Evolutionary conservation across 2,329 filamentous ascomycete genomes (phyloP).

Genomic region (Fusarium agapanthi): DNA sequence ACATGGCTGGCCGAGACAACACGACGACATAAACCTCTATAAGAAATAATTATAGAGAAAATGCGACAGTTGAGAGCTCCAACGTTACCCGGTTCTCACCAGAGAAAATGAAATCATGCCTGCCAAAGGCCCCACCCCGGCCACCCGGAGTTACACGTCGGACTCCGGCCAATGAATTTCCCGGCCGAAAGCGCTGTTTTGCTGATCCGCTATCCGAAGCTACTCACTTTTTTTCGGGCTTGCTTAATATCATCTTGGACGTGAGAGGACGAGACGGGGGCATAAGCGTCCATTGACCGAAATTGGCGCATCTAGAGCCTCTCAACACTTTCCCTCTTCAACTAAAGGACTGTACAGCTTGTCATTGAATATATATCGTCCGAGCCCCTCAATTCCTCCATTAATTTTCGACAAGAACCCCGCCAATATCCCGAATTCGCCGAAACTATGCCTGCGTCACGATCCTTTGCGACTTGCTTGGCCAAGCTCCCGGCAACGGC

Average conservation of each 20-base stretch:
- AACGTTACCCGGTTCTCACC: conserved; percentile 26
- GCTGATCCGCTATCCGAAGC: conserved; percentile 38
- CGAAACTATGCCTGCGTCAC: conserved; percentile 46
- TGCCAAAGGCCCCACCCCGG: conserved; percentile 26
- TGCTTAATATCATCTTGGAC: conserved; percentile 45
- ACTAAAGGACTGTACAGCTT: not conserved
- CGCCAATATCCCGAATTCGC: conserved; percentile 20
- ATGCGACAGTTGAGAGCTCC: conserved; percentile 30
- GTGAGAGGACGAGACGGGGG: conserved; percentile 44
- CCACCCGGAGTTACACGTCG: conserved; percentile 39
- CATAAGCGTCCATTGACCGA: conserved; percentile 41
- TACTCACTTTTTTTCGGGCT: conserved; percentile 39
- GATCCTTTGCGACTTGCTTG: conserved; percentile 46
- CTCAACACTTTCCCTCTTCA: conserved; percentile 20
- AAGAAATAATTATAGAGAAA: conserved; percentile 21
- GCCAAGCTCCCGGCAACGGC: conserved; percentile 45
- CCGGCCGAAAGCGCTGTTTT: conserved; percentile 41
- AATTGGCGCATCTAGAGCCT: conserved; percentile 36
- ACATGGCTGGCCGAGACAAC: conserved; percentile 50
- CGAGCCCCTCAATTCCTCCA: not conserved
- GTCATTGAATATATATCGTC: conserved; percentile 1
- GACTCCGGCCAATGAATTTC: conserved; percentile 49
- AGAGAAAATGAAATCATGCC: conserved; percentile 48
- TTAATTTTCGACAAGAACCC: conserved; percentile 9
- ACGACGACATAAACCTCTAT: conserved; percentile 39